Conservation (phyloP, 306 rosid species). For the Herpetospermum pedunculosum region DNA sequence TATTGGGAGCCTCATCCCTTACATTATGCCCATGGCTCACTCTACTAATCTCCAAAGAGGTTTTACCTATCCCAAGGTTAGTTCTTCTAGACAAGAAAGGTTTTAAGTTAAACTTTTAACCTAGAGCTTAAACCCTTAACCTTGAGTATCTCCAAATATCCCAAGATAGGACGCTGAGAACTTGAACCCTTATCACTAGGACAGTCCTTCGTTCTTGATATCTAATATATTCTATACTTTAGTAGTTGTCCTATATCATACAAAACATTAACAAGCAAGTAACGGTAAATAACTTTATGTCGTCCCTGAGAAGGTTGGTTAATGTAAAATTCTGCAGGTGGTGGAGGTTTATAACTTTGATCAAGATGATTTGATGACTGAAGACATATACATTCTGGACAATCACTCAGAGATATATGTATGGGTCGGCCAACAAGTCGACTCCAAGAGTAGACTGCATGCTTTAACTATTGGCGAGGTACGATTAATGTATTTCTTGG, state of each 20-base stretch:
- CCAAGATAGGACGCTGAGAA: not conserved
- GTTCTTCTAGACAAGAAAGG: not conserved
- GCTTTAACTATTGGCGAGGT: conserved; percentile 94
- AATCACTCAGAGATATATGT: conserved; percentile 74
- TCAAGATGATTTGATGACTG: conserved; percentile 99
- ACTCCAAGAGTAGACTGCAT: conserved; percentile 47
- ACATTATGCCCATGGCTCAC: not conserved
- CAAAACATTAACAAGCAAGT: conserved; percentile 6
- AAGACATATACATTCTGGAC: conserved; percentile 76
- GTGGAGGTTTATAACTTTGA: conserved; percentile 78
- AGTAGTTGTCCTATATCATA: not conserved
- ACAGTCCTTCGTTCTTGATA: not conserved
- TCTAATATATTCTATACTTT: not conserved
- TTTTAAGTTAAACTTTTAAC: not conserved
- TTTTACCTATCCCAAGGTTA: too few species aligned
- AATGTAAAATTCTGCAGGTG: conserved; percentile 51
- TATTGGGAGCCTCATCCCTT: not conserved
- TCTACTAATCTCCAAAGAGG: not conserved
- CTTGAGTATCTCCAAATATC: not conserved
- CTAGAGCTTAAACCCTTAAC: not conserved
- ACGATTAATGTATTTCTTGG: conserved; percentile 23
- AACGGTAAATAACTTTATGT: conserved; percentile 4
- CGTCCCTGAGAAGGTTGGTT: conserved; percentile 18
- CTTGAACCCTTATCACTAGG: not conserved
- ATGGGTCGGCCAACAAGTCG: conserved; percentile 90